Percentiles rank a stretch among this genome's conserved stretches.
Evolutionary conservation across 495 filamentous ascomycete genomes (phyloP).

Genomic region (Penicillium roqueforti): DNA sequence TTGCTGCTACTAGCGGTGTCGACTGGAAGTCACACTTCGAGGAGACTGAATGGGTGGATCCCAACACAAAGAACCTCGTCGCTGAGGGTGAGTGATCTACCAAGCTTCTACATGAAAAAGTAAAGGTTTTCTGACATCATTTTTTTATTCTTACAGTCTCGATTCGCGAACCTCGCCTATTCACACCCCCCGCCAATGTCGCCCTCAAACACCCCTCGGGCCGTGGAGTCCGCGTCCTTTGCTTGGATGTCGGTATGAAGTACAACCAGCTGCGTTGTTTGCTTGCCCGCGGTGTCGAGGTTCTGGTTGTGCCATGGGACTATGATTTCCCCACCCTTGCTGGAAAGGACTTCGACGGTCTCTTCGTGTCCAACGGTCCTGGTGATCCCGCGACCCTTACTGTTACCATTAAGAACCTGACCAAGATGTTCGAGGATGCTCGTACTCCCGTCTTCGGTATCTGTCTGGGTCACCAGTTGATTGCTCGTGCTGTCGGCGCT

Average conservation of each 20-base stretch:
- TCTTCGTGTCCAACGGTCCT: conserved; percentile 96
- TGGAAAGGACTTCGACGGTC: conserved; percentile 82
- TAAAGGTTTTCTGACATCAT: conserved; percentile 3
- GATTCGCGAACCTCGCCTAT: conserved; percentile 74
- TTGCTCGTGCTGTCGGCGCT: conserved; percentile 86
- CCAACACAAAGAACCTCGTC: conserved; percentile 87
- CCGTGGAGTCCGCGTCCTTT: conserved; percentile 77
- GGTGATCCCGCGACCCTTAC: conserved; percentile 87
- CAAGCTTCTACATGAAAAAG: not conserved
- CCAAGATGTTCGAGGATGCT: conserved; percentile 64
- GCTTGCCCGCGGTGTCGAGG: conserved; percentile 85
- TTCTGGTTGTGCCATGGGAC: conserved; percentile 92
- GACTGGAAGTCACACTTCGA: conserved; percentile 71
- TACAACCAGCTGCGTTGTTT: conserved; percentile 96
- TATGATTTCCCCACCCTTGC: conserved; percentile 76
- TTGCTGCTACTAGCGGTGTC: conserved; percentile 35
- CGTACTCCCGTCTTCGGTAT: conserved; percentile 92
- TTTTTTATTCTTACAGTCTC: conserved; percentile 59
- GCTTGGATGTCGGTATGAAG: conserved; percentile 94
- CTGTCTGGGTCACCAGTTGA: conserved; percentile 91
- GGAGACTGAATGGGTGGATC: conserved; percentile 79
- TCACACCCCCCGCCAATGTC: conserved; percentile 59
- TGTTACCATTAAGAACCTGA: conserved; percentile 69
- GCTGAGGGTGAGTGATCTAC: conserved; percentile 70
- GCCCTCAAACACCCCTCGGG: conserved; percentile 83